Evolutionary conservation across 257 asterid genomes (phyloP).

Genomic region (Voacanga thouarsii): DNA sequence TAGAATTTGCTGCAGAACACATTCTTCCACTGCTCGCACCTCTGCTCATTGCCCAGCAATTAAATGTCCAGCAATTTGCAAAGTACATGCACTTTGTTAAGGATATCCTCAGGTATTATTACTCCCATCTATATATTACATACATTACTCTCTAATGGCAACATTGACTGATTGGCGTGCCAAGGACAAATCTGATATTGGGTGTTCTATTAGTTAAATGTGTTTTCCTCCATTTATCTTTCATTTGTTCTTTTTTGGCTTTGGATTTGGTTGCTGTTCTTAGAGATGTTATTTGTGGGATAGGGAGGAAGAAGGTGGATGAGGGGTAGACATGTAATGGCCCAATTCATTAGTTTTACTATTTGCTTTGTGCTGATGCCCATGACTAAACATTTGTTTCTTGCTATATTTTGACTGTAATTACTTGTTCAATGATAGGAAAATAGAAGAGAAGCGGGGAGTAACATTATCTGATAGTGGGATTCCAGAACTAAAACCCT

Average conservation of each 20-base stretch:
- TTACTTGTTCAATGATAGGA: constrained; percentile 43
- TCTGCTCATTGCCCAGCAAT: constrained; percentile 86
- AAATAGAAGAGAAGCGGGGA: constrained; percentile 96
- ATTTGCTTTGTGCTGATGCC: not conserved
- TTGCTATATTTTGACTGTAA: not conserved
- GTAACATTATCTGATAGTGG: constrained; percentile 73
- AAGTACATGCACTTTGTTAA: constrained; percentile 91
- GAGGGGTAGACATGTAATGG: not conserved
- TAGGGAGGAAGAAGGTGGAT: not conserved
- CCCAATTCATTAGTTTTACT: not conserved
- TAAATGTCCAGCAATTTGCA: constrained; percentile 97
- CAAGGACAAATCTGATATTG: not conserved
- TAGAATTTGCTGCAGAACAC: constrained; percentile 81
- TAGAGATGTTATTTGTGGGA: not conserved
- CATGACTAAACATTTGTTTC: not conserved
- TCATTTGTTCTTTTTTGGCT: not conserved
- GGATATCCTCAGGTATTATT: constrained; percentile 74
- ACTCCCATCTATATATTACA: constrained; percentile 10
- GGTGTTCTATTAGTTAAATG: not conserved
- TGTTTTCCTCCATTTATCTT: not conserved
- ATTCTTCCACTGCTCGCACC: constrained; percentile 90
- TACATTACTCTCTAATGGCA: constrained; percentile 1
- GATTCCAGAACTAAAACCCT: constrained; percentile 47
- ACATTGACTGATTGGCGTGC: not conserved
- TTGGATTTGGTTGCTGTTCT: not conserved